phyloP scores from a whole-genome alignment of 108 stramenopile species.

The Skeletonema marinoi region DNA sequence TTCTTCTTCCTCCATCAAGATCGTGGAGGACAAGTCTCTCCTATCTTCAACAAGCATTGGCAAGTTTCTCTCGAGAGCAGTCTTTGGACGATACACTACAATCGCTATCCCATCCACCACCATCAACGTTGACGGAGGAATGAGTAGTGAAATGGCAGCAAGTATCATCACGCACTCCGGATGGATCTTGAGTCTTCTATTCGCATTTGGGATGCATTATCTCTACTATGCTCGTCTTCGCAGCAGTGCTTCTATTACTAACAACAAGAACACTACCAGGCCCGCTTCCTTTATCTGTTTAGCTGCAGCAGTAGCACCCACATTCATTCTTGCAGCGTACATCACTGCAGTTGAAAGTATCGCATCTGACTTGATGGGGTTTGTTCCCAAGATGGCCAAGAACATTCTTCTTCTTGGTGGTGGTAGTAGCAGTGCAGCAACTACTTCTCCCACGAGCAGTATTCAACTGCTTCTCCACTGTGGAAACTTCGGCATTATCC shows the following conservation, averaged over 20 bases:
- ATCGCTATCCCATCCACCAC: background rate
- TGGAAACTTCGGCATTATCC: conserved; percentile 76
- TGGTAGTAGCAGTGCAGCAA: too few species aligned
- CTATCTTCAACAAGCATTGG: conserved; percentile 7
- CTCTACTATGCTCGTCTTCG: background rate
- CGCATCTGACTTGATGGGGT: conserved; percentile 61
- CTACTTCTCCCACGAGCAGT: too few species aligned
- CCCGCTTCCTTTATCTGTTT: too few species aligned
- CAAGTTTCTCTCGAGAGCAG: conserved; percentile 14
- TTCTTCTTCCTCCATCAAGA: background rate
- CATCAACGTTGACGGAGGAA: background rate
- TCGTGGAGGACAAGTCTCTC: background rate
- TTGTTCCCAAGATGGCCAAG: background rate
- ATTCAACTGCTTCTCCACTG: conserved; percentile 43
- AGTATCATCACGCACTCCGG: conserved; percentile 52
- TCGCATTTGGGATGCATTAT: conserved; percentile 35
- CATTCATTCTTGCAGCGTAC: conserved; percentile 33
- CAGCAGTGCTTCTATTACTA: background rate
- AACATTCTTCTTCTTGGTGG: background rate
- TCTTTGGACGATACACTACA: conserved; percentile 27
- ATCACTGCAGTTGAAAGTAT: conserved; percentile 66
- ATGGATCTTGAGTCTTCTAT: conserved; percentile 57
- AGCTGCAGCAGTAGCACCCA: background rate
- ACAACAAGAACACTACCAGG: background rate
- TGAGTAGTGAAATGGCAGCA: background rate